These are phyloP conservation scores for Aurantiochytrium sp. DNA, from an alignment of 108 stramenopile genomes.

Conservation along the genomic window DNA sequence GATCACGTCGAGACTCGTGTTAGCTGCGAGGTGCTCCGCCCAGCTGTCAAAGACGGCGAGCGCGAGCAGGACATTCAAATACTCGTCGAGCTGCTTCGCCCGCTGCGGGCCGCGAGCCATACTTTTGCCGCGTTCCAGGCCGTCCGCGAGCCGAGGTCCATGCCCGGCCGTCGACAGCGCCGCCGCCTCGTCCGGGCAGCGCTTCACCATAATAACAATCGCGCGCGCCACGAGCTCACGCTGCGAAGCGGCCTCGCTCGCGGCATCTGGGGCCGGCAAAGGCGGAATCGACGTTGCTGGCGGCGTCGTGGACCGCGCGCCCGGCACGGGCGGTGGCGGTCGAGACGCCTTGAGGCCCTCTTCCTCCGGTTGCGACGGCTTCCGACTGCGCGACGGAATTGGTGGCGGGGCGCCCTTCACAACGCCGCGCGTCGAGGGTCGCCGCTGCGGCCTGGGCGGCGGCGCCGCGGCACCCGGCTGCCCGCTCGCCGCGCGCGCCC, in stretches of 20 bases:
- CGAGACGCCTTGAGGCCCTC: not conserved
- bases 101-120: no score
- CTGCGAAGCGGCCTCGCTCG: not conserved
- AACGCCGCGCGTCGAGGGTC: not conserved
- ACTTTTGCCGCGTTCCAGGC: not conserved
- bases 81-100: not conserved
- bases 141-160: not conserved
- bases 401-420: not conserved
- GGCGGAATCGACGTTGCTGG: not conserved
- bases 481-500: not conserved
- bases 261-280: not conserved
- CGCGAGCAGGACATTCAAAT: not conserved
- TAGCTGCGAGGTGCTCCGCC: not conserved
- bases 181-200: not conserved
- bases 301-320: not conserved
- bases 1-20: not conserved
- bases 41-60: not conserved
- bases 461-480: not conserved
- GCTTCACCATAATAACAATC: not conserved
- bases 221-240: not conserved
- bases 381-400: not conserved
- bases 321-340: not conserved
- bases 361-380: not conserved
- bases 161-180: not conserved
- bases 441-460: not conserved